Percentiles rank a stretch among this genome's conserved stretches.
Conservation (phyloP, 140 eudicot genomes). For the Flaveria floridana region DNA sequence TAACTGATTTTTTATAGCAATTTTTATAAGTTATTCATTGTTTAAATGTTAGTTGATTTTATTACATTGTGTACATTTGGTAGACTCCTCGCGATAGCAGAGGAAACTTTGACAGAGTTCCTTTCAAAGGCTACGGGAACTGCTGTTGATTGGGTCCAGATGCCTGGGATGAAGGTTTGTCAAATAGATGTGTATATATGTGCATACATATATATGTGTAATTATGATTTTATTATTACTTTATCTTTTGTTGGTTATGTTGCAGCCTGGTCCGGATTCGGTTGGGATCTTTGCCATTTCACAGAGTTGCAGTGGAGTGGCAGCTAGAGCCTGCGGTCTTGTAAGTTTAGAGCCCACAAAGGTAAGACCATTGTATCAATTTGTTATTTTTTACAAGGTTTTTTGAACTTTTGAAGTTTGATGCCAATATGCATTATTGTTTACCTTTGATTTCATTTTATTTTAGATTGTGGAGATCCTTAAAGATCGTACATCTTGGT, state of each 20-base stretch:
- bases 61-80: conserved; percentile 5
- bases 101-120: conserved; percentile 97
- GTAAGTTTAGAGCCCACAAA: conserved; percentile 91
- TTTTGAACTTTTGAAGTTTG: background rate
- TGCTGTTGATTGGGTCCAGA: conserved; percentile 98
- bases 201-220: background rate
- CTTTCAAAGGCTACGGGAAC: conserved; percentile 99
- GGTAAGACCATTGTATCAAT: conserved; percentile 39
- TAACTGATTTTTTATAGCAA: background rate
- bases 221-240: background rate
- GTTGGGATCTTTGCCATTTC: conserved; percentile 97
- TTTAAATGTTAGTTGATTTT: background rate
- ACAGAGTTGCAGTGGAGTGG: conserved; percentile 89
- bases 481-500: conserved; percentile 96
- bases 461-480: conserved; percentile 87
- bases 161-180: conserved; percentile 96
- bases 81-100: conserved; percentile 91
- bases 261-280: conserved; percentile 99
- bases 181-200: too few relatives aligned
- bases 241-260: conserved; percentile 14
- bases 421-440: background rate
- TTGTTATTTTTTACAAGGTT: background rate
- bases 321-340: conserved; percentile 99
- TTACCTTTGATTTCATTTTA: background rate
- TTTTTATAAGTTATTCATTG: background rate